Base-by-base conservation (phyloP, 768 basidiomycete genomes). In the Leucosporidium yakuticum region DNA sequence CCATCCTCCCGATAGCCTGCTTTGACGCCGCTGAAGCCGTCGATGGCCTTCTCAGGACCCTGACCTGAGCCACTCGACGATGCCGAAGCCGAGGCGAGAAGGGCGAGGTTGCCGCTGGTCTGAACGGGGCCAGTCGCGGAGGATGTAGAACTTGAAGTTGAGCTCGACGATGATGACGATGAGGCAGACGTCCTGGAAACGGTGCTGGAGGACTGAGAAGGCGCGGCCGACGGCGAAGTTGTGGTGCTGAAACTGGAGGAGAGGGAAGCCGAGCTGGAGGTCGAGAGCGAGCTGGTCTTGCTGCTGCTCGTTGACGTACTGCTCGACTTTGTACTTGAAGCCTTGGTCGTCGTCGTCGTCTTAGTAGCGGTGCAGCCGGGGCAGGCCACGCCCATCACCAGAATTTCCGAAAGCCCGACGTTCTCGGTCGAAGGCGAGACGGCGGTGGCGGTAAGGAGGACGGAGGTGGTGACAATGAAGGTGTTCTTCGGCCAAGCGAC, bases 401-500 rank as follows among this genome's bases (percentile, higher is more conserved):
- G 64, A 51, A 65, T 66, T 53, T 73, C 73, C 21, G 64, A 49
- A 17, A 73, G 69, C 15, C 73, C 73, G 34, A 55, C 69, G 49
- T 60, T 56, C 11, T 32, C 31, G 17, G 73, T 73, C 21, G 67
- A 6, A 6, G 57, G 2, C 0, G 67, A 62, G 21, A 60, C 54
- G 20, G 50, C 31, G 1, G 73, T 73, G 19, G 70, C 64, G 25
- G 50, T 32, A 58, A 73, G 61, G 25, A 60, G 51, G 47, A 73
- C 48, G 27, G 65, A 59, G 12, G 58, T 44, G 39, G 39, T 47
- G 6, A 44, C 39, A 15, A 44, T 44, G 39, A 12, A 44, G 39
- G 39, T 44, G 39, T 53, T 53, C 8, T 12, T 27, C 12, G 27
- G 51, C 51, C n/a, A 23, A 11, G n/a, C 51, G 4, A 53, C 51